Conservation (phyloP, 345 rosid genomes). For the Brassica juncea region DNA sequence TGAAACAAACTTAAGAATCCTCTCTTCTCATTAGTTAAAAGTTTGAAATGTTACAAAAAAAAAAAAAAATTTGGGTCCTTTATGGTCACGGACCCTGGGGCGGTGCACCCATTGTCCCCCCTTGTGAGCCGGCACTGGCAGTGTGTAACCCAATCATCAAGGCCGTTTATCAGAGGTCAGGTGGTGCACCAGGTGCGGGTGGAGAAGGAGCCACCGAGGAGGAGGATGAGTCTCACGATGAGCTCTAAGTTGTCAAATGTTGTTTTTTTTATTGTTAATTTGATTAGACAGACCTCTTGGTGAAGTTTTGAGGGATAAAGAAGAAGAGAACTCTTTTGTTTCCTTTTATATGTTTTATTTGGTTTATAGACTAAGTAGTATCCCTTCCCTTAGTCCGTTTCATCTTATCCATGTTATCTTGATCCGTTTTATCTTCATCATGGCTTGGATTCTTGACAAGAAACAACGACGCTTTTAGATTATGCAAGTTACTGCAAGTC, state of each 20-base stretch:
- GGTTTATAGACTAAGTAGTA: background rate
- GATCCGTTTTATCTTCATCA: background rate
- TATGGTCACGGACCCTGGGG: no score
- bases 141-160: conserved; percentile 91
- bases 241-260: background rate
- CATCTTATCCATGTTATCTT: background rate
- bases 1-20: no score
- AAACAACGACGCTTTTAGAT: background rate
- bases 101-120: no score
- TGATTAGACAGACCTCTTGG: conserved; percentile 30
- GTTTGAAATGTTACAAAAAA: no score
- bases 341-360: background rate
- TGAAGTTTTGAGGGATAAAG: background rate
- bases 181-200: conserved; percentile 67
- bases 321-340: background rate
- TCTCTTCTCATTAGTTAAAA: no score
- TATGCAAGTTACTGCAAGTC: background rate
- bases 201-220: conserved; percentile 24
- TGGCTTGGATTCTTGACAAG: background rate
- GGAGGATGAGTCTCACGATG: conserved; percentile 28
- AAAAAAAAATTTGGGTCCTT: no score
- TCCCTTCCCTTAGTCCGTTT: background rate
- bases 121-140: no score
- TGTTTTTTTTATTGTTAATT: conserved; percentile 9
- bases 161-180: conserved; percentile 79